Conservation (phyloP, 305 asterid species). For the Solanum chacoense region DNA sequence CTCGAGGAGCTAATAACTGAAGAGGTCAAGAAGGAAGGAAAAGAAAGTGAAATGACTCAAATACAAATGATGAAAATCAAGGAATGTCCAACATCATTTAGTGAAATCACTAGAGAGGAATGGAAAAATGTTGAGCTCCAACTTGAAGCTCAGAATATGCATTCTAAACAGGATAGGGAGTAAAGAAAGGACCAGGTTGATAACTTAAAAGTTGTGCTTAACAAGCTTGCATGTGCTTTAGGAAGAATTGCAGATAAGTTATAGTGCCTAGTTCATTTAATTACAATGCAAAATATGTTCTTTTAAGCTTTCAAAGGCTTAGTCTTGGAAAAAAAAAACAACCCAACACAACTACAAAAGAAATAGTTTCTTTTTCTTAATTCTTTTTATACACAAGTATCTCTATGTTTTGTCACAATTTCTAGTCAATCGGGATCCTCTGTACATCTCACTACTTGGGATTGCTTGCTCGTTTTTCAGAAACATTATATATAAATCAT, state of each 20-base stretch:
- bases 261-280: background rate
- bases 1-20: background rate
- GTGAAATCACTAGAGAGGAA: constrained; percentile 7
- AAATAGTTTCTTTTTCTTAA: background rate
- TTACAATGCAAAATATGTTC: background rate
- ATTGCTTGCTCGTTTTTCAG: too few relatives aligned
- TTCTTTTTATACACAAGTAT: too few relatives aligned
- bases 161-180: constrained; percentile 14
- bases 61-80: constrained; percentile 5
- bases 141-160: constrained; percentile 15
- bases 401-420: too few relatives aligned
- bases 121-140: constrained; percentile 12
- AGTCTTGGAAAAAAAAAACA: background rate
- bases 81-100: constrained; percentile 2
- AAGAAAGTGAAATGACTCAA: constrained; percentile 1
- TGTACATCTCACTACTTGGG: too few relatives aligned
- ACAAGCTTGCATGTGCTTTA: constrained; percentile 23
- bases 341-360: background rate
- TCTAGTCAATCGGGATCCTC: too few relatives aligned
- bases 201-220: constrained; percentile 12
- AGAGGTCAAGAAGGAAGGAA: constrained; percentile 4
- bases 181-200: constrained; percentile 12
- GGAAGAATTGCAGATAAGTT: constrained; percentile 22
- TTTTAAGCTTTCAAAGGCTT: background rate
- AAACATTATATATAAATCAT: too few relatives aligned